These are phyloP conservation scores for Fusarium redolens DNA, from an alignment of 2,329 filamentous ascomycete species.

Conservation along the genomic window DNA sequence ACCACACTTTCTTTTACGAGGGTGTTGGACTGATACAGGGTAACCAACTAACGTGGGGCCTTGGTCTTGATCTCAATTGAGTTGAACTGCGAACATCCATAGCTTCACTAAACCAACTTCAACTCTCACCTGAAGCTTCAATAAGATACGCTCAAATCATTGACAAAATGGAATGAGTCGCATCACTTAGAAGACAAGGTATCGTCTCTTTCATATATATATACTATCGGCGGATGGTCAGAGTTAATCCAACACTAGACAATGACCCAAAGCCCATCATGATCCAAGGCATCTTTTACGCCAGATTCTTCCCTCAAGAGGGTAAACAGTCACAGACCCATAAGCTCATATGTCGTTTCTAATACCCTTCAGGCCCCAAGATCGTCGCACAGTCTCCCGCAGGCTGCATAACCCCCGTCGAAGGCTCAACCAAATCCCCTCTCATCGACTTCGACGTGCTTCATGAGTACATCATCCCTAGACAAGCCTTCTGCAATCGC, in stretches of 20 bases:
- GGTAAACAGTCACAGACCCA: constrained; percentile 53
- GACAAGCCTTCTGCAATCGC: constrained; percentile 94
- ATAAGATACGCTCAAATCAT: background rate
- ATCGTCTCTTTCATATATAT: background rate
- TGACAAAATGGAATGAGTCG: background rate
- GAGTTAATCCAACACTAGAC: constrained; percentile 7
- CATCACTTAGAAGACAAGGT: background rate
- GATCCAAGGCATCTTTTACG: constrained; percentile 79
- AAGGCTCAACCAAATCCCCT: constrained; percentile 58
- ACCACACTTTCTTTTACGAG: background rate
- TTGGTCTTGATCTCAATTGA: background rate
- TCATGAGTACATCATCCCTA: constrained; percentile 92
- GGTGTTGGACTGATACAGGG: constrained; percentile 10
- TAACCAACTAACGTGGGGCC: constrained; percentile 2
- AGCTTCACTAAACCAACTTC: constrained; percentile 1
- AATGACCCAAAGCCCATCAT: constrained; percentile 52
- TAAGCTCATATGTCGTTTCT: background rate
- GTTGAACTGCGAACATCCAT: background rate
- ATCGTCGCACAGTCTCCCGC: constrained; percentile 72
- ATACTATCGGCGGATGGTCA: background rate
- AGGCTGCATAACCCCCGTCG: constrained; percentile 67
- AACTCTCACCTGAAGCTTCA: background rate
- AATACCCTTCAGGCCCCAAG: constrained; percentile 61
- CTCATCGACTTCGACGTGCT: constrained; percentile 89
- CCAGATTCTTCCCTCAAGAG: constrained; percentile 74